Conservation (phyloP, 768 basidiomycete genomes). For the Mycena alexandri region DNA sequence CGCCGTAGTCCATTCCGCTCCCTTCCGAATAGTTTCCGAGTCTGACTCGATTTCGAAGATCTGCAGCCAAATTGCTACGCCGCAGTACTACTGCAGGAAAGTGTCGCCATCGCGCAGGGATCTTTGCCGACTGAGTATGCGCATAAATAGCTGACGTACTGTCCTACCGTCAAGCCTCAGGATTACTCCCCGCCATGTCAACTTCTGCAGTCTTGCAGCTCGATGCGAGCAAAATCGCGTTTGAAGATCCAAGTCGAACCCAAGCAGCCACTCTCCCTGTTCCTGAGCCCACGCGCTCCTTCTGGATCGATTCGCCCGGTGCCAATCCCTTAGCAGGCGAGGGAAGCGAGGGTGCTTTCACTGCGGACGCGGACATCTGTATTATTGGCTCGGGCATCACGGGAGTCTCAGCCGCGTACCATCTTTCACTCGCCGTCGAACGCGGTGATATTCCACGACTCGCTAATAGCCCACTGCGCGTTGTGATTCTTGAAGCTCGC, state of each 20-base stretch:
- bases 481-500: constrained; percentile 85
- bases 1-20: no score
- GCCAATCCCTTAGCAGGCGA: constrained; percentile 76
- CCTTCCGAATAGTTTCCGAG: no score
- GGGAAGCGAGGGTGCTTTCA: constrained; percentile 72
- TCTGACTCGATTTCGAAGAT: no score
- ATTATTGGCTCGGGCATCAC: constrained; percentile 88
- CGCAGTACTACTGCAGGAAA: no score
- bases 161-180: no score
- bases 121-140: no score
- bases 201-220: constrained; percentile 3
- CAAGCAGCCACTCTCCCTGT: constrained; percentile 58
- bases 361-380: constrained; percentile 73
- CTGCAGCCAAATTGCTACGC: no score
- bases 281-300: constrained; percentile 74
- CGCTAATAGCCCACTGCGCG: constrained; percentile 51
- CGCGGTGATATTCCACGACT: constrained; percentile 33
- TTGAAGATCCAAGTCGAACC: background rate
- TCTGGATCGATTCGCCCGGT: constrained; percentile 74
- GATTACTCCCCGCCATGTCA: background rate
- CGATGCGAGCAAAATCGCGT: background rate
- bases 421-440: constrained; percentile 60
- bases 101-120: no score
- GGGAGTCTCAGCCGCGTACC: constrained; percentile 81
- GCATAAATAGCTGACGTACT: no score